Evolutionary conservation across 192 early-diverging fungal genomes (phyloP).

Genomic region (Allomyces javanicus): DNA sequence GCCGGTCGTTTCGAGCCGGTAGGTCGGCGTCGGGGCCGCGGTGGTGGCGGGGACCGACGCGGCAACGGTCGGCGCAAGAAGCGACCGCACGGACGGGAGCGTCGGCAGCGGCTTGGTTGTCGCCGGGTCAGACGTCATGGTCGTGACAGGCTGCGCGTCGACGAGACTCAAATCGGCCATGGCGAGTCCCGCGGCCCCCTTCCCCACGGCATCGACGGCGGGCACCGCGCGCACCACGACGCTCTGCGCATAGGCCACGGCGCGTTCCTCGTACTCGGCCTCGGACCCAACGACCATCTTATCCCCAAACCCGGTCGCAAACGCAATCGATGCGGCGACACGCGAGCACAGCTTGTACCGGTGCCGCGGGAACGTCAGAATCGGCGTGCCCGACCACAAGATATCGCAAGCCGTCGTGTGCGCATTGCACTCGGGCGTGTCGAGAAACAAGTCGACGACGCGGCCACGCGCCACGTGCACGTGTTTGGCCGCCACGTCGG

Average conservation of each 20-base stretch:
- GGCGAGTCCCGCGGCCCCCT: neutral
- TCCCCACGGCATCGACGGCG: neutral
- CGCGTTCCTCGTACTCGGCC: conserved; percentile 42
- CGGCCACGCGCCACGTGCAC: conserved; percentile 81
- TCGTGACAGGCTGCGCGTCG: neutral
- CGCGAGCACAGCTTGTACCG: conserved; percentile 78
- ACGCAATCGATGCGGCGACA: conserved; percentile 69
- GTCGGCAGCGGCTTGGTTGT: neutral
- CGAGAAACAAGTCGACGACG: conserved; percentile 76
- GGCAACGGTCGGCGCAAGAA: neutral
- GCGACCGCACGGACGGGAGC: neutral
- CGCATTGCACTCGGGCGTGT: conserved; percentile 91
- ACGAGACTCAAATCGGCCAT: neutral
- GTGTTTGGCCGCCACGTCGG: conserved; percentile 64
- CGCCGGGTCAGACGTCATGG: no score
- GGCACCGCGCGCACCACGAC: conserved; percentile 1
- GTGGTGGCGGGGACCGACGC: neutral
- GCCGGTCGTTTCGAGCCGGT: conserved; percentile 4
- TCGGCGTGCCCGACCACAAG: conserved; percentile 81
- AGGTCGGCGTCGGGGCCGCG: conserved; percentile 1
- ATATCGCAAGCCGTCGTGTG: conserved; percentile 92
- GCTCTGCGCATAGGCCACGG: conserved; percentile 34
- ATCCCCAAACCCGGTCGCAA: conserved; percentile 51
- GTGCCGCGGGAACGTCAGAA: conserved; percentile 72
- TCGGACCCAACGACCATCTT: conserved; percentile 45